Evolutionary conservation across 148 eudicot genomes (phyloP), one percentile per base, ranked within the genome.

Genomic region (Amaranthus hypochondriacus): DNA sequence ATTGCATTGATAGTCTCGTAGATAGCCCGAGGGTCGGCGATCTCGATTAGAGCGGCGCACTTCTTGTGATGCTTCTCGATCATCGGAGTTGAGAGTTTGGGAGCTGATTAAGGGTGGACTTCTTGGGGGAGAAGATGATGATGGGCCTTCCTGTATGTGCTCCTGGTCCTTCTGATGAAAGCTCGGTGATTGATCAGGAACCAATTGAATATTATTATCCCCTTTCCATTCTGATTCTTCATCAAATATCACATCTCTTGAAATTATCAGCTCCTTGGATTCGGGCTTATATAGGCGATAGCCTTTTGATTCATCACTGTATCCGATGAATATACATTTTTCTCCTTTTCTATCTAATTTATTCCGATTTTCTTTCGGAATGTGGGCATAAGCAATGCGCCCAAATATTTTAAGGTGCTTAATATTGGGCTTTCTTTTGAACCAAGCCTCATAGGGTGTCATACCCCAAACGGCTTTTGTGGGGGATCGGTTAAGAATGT

Each of bases 371-470:
- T 74, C 51, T 28, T 64, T 52, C 13, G 60, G 61, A 14, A 74
- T 68, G 48, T 64, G 68, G 54, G 62, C 70, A 53, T 64, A 74
- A 8, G 70, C 39, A 9, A 66, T 43, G 65, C 77, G 53, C 50
- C 77, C 70, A 66, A 66, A 75, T 51, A 75, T n/a, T 66, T 75
- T 66, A 5, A 75, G 39, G 55, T 66, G 72, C 42, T 49, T 39
- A 11, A 75, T n/a, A 2, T n/a, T 8, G 1, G 71, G 68, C 49
- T 54, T 54, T 54, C 57, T 54, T 54, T 68, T 73, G 69, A 47
- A 42, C 77, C 74, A 79, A 2, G 68, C 69, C 48, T 74, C 70
- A 49, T 65, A 46, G 28, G 77, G 70, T n/a, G 70, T 79, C 49
- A 44, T 39, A 5, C 62, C 54, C 10, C 5, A 0, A 3, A 73